Conservation (phyloP, 306 rosid species). For the Trifolium dubium region DNA sequence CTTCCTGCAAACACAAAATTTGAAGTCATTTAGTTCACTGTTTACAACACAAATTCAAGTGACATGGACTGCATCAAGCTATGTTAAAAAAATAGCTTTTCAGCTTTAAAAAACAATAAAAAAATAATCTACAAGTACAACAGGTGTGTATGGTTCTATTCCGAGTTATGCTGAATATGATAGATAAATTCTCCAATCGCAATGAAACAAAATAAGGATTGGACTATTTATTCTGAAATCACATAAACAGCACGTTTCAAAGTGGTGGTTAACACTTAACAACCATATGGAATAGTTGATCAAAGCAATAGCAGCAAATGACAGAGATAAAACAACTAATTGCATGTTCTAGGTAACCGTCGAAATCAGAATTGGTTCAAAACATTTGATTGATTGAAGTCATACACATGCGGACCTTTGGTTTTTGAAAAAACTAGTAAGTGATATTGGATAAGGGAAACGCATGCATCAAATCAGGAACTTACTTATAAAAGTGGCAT, state of each 20-base stretch:
- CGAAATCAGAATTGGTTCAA: neutral
- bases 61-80: neutral
- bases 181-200: neutral
- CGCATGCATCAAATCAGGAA: no score
- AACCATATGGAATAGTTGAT: neutral
- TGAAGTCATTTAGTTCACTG: neutral
- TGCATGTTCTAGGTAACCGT: neutral
- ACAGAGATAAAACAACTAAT: neutral
- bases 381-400: neutral
- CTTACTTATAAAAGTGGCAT: no score
- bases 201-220: neutral
- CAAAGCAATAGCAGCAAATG: no score
- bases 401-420: no score
- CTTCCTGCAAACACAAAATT: constrained; percentile 56
- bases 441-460: no score
- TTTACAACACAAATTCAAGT: neutral
- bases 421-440: no score
- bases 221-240: neutral
- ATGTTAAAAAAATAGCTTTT: neutral
- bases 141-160: neutral
- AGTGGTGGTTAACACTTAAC: neutral
- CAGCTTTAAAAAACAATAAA: no score
- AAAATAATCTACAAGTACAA: no score
- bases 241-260: neutral
- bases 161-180: neutral